A percentile compares a stretch with the other conserved stretches of the same genome.
Conservation (phyloP, 208 protist genomes). For the Perkinsela sp. region DNA sequence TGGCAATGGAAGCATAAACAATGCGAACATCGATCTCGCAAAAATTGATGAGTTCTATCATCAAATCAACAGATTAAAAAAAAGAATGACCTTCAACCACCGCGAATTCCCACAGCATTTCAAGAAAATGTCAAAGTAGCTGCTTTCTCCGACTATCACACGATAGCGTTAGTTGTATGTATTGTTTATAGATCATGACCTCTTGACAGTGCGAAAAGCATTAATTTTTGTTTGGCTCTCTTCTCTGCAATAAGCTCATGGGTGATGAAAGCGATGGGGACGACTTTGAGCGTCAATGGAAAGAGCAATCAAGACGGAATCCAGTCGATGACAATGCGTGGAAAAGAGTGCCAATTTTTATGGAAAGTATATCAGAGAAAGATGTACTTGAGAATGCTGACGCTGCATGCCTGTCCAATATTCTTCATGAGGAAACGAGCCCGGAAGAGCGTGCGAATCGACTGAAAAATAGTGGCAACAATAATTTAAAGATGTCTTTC, state of each 20-base stretch:
- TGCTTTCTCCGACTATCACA: too few species aligned
- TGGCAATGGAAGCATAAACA: too few species aligned
- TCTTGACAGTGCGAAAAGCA: neutral
- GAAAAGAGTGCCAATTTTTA: conserved; percentile 56
- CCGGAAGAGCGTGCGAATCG: conserved; percentile 46
- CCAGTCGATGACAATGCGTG: conserved; percentile 40
- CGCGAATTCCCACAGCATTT: too few species aligned
- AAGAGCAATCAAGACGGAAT: neutral
- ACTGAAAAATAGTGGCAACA: conserved; percentile 50
- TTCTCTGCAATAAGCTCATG: neutral
- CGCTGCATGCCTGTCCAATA: conserved; percentile 32
- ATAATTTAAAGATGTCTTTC: conserved; percentile 26
- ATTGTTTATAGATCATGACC: neutral
- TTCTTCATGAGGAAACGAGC: conserved; percentile 49
- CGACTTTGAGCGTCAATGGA: neutral
- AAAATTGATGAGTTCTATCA: too few species aligned
- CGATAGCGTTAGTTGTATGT: too few species aligned
- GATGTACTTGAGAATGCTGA: conserved; percentile 36
- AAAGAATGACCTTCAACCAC: too few species aligned
- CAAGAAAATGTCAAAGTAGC: too few species aligned
- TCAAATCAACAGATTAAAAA: too few species aligned
- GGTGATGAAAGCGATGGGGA: neutral
- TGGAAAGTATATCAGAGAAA: conserved; percentile 46
- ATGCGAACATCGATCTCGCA: too few species aligned
- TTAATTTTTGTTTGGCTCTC: neutral